Percentiles rank a stretch among this genome's conserved stretches.
Evolutionary conservation across 2,329 filamentous ascomycete genomes (phyloP).

Genomic region (Xylariaceae sp.): DNA sequence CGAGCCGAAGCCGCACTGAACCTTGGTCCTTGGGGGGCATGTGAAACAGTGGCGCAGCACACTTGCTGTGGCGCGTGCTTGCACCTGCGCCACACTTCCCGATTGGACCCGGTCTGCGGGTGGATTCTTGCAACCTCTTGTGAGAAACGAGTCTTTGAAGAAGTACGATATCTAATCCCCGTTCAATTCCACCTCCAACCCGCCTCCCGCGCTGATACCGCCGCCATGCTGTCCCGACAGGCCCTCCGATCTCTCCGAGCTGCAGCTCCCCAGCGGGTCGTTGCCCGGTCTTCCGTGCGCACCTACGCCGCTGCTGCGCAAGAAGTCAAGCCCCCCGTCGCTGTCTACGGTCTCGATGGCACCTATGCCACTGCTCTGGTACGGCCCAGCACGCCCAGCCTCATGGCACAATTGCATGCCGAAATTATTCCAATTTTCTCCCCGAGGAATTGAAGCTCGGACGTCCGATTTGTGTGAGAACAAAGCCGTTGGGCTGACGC

Average conservation of each 20-base stretch:
- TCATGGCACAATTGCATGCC: constrained; percentile 1
- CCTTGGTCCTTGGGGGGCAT: not conserved
- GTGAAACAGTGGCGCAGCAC: not conserved
- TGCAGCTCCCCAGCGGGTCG: constrained; percentile 53
- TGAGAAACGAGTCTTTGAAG: constrained; percentile 23
- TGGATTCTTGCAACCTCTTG: constrained; percentile 28
- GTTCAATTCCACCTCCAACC: constrained; percentile 22
- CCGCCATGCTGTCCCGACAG: constrained; percentile 57
- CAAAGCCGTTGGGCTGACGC: constrained; percentile 26
- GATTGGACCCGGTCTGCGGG: constrained; percentile 26
- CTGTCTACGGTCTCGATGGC: constrained; percentile 92
- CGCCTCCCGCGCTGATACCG: constrained; percentile 12
- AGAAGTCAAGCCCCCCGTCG: constrained; percentile 76
- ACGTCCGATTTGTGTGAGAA: not conserved
- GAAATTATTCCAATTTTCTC: not conserved
- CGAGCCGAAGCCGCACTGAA: not conserved
- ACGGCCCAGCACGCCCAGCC: constrained; percentile 42
- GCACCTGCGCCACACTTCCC: constrained; percentile 19
- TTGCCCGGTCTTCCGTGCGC: constrained; percentile 60
- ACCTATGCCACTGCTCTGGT: constrained; percentile 98
- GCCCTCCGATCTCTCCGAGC: constrained; percentile 51
- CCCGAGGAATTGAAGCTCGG: constrained; percentile 5
- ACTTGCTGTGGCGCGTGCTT: constrained; percentile 7
- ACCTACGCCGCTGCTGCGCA: constrained; percentile 67
- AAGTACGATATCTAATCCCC: constrained; percentile 18